Evolutionary conservation across 2,329 filamentous ascomycete genomes (phyloP), one percentile per base, ranked within the genome.

Genomic region (Neopestalotiopsis rosae): DNA sequence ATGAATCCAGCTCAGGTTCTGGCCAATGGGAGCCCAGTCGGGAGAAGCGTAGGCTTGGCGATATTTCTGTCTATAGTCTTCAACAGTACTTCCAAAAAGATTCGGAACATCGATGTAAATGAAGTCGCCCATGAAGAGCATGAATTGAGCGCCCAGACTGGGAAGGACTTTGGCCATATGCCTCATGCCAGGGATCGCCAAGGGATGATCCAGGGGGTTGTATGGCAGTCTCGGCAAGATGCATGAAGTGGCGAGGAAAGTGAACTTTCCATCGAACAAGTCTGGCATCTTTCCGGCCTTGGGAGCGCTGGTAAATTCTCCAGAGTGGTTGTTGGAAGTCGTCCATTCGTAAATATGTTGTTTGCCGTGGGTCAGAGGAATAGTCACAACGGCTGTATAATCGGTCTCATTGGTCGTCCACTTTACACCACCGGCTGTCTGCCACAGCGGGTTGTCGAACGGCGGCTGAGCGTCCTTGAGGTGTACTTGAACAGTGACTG

Each of bases 11-110:
- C 95, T 97, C n/a, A 98, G 84, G 67, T 94, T 91, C 73, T 92
- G 86, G 0, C 90, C 90, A 12, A 93, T 90, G 0, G 89, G 83
- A 1, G 88, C 85, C 96, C 96, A 99, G 72, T 97, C 95, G 0
- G 95, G 95, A 2, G 95, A 97, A 0, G 94, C 92, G 77, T 99
- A 99, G n/a, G 98, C 91, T 74, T 97, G 94, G 24, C 95, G 91
- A 77, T 99, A 99, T 77, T 98, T 94, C 77, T 94, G 90, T 64
- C 95, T 89, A 79, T 98, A 99, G 75, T 94, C 90, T 67, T 93
- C 90, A 1, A 86, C 83, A 0, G 89, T 87, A 56, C 87, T 89
- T 12, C 94, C 94, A 77, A 95, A 92, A 10, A 92, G 90, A 62
- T 90, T 87, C 0, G 95, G 95, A 0, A 98, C 95, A 76, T 99